Evolutionary conservation across 176 grass and related monocot genomes (phyloP), one percentile per base, ranked within the genome.

Genomic region (Carex scoparia): DNA sequence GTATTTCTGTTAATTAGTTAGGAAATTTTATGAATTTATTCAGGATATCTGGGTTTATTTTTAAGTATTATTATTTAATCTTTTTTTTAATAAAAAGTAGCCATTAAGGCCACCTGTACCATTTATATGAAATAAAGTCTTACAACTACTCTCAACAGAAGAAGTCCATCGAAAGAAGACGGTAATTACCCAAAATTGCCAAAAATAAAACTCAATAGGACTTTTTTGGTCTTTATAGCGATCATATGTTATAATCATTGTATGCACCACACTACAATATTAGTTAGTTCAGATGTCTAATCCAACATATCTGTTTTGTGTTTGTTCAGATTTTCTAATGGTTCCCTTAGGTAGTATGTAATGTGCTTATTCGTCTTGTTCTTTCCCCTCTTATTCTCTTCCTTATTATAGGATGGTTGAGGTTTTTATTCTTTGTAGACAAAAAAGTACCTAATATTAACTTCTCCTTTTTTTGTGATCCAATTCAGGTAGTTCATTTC

Each of bases 401-500:
- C 10, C 0, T 28, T 44, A 51, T 74, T 27, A 51, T 73, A 53
- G 70, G 70, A 51, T 49, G 19, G 2, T 75, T 10, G 53, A 75
- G 2, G 46, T 75, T 75, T 75, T 49, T 55, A 0, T 54, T 77
- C 49, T 77, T 32, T 77, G 23, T 14, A 30, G 73, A 77, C 10
- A 15, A 28, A 51, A 23, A 54, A 54, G 12, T 31, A 78, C 51
- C 12, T 33, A 57, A 78, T 33, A 32, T 56, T 32, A 18, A 78
- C 51, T 78, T 18, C 0, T 78, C 42, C 35, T 33, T 56, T 56
- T 57, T 32, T 35, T 56, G 23, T 35, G 74, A 56, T 23, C 56
- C 51, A 78, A 88, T 73, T 80, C 69, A 99, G 96, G 89, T 91
- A 87, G 85, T 94, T 28, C 96, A 99, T 91, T 99, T 95, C 81